A percentile compares a stretch with the other conserved stretches of the same genome.
Conservation (phyloP, 306 rosid genomes). For the Canavalia ensiformis region DNA sequence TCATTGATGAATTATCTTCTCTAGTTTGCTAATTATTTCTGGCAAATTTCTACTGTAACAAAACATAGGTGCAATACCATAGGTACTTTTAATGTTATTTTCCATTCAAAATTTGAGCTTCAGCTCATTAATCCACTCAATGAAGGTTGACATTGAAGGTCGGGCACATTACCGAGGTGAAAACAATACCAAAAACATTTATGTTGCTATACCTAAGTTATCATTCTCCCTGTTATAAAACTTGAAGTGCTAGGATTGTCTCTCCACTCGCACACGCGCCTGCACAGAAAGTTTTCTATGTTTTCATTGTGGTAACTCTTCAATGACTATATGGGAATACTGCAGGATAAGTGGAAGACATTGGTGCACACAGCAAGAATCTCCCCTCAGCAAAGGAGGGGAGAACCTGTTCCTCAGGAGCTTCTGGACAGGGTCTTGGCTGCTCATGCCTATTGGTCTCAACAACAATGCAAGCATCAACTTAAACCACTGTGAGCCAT, state of each 20-base stretch:
- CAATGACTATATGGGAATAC: slow-evolving; percentile 4
- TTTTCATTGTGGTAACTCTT: slow-evolving; percentile 29
- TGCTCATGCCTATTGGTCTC: slow-evolving; percentile 85
- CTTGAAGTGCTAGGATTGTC: slow-evolving; percentile 13
- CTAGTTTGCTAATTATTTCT: background rate
- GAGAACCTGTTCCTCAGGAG: slow-evolving; percentile 87
- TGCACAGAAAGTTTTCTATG: background rate
- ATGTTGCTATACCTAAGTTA: background rate
- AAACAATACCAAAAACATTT: background rate
- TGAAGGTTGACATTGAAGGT: too few species aligned
- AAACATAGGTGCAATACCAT: too few species aligned
- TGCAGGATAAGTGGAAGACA: slow-evolving; percentile 89
- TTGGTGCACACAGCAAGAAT: slow-evolving; percentile 87
- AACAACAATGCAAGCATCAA: slow-evolving; percentile 65
- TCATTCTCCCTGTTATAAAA: background rate
- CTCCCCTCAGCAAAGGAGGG: slow-evolving; percentile 82
- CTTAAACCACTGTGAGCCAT: slow-evolving; percentile 53
- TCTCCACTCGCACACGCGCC: background rate
- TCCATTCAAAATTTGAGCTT: too few species aligned
- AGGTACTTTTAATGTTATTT: too few species aligned
- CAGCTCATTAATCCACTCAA: too few species aligned
- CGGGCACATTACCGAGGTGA: too few species aligned
- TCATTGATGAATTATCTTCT: slow-evolving; percentile 14
- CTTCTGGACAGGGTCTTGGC: slow-evolving; percentile 78
- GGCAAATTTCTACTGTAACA: too few species aligned